Evolutionary conservation across 1,284 basidiomycete species (phyloP), one percentile per base, ranked within the genome.

Genomic region (Wallemia ichthyophaga): DNA sequence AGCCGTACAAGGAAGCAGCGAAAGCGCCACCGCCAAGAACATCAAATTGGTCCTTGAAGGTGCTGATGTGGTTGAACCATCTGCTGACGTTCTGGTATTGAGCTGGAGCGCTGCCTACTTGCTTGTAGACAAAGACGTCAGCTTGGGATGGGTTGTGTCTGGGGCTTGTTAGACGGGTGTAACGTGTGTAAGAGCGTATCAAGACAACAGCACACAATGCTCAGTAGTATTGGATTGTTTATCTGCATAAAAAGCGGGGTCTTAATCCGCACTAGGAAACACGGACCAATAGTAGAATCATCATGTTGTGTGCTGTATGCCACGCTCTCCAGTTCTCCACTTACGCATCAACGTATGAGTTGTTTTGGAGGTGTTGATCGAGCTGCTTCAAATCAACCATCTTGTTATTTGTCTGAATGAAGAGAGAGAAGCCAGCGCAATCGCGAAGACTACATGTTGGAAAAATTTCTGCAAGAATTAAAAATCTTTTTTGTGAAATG

Each of bases 191-290:
- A 61, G 64, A 58, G 63, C 62, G 62, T 28, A 23, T 58, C 62
- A 58, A 55, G 59, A 57, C 57, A 27, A 62, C 61, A 64, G 64
- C 62, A 69, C 7, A 7, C 7, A 31, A 31, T 31, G n/a, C n/a
- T 92, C 88, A 92, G 88, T 81, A 69, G 70, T 82, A 85, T 82
- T 85, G 79, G 84, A 74, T 57, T 63, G 65, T 67, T 69, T 83
- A 66, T 87, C 85, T 75, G 82, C 85, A 86, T 74, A 69, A 76
- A 74, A 75, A 81, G 83, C 82, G 87, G 79, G 85, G 85, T 91
- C 86, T 92, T 74, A 73, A 85, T 76, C 83, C 87, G 82, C 84
- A 66, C 85, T 92, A 83, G 80, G 86, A 87, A 91, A 91, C 87
- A 89, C 86, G 86, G 86, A 91, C 85, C 86, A 89, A 85, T 86